Evolutionary conservation across 352 stramenopile species (phyloP).

Genomic region (Hyaloperonospora brassicae): DNA sequence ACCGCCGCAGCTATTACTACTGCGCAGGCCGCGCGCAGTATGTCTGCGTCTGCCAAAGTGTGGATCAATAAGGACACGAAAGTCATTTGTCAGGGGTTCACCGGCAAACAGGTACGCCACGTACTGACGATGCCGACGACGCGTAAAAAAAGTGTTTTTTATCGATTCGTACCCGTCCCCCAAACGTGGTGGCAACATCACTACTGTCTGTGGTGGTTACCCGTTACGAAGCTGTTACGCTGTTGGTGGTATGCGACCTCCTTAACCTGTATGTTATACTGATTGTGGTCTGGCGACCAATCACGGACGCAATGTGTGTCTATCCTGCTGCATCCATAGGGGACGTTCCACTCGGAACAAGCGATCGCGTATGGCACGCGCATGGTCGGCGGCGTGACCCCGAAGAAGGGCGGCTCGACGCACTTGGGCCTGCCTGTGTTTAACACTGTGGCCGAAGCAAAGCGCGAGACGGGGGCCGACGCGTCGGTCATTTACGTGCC

Average conservation of each 20-base stretch:
- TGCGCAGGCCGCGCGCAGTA: slow-evolving; percentile 47
- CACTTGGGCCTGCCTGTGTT: slow-evolving; percentile 99
- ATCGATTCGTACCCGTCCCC: too few species aligned
- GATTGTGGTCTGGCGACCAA: too few species aligned
- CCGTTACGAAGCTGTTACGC: too few species aligned
- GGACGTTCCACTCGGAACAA: slow-evolving; percentile 98
- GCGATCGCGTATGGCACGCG: slow-evolving; percentile 99
- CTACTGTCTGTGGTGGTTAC: too few species aligned
- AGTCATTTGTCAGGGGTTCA: slow-evolving; percentile 99
- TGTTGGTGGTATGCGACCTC: too few species aligned
- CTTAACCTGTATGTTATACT: too few species aligned
- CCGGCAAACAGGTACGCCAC: slow-evolving; percentile 92
- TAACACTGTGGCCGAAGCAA: slow-evolving; percentile 91
- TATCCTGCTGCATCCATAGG: slow-evolving; percentile 36
- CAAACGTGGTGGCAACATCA: too few species aligned
- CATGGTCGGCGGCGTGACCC: slow-evolving; percentile 98
- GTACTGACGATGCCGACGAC: too few species aligned
- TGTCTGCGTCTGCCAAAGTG: slow-evolving; percentile 96
- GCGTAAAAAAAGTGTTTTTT: neutral
- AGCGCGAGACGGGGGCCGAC: slow-evolving; percentile 87
- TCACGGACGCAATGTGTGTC: too few species aligned
- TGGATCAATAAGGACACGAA: slow-evolving; percentile 99
- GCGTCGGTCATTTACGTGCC: slow-evolving; percentile 99
- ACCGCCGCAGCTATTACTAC: slow-evolving; percentile 17
- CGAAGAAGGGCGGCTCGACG: slow-evolving; percentile 95